phyloP scores from a whole-genome alignment of 805 yeast species.

The Candida sanyiensis region DNA sequence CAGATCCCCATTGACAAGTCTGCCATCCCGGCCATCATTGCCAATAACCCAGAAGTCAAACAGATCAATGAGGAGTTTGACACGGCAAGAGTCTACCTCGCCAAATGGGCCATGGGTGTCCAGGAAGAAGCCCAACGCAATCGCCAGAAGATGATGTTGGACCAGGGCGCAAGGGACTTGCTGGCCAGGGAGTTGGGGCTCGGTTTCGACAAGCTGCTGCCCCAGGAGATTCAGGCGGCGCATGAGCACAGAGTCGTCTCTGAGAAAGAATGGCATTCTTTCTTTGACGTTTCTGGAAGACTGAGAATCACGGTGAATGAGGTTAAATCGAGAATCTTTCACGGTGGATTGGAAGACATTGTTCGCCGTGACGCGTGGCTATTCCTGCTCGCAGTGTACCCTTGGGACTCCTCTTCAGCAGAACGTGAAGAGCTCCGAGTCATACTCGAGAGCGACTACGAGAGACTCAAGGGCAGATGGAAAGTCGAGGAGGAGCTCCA shows the following conservation, averaged over 20 bases:
- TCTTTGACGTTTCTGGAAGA: slow-evolving; percentile 76
- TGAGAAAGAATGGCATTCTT: slow-evolving; percentile 73
- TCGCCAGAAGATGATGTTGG: slow-evolving; percentile 46
- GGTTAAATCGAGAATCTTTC: slow-evolving; percentile 78
- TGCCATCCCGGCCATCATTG: slow-evolving; percentile 50
- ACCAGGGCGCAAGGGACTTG: slow-evolving; percentile 50
- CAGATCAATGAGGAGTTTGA: slow-evolving; percentile 86
- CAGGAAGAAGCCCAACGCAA: slow-evolving; percentile 79
- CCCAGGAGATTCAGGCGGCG: slow-evolving; percentile 52
- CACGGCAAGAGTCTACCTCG: slow-evolving; percentile 84
- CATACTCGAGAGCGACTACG: slow-evolving; percentile 55
- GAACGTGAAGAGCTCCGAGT: slow-evolving; percentile 59
- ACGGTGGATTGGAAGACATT: slow-evolving; percentile 67
- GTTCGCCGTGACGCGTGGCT: slow-evolving; percentile 79
- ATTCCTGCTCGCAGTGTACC: slow-evolving; percentile 73
- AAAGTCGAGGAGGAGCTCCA: slow-evolving; percentile 48
- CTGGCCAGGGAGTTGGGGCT: slow-evolving; percentile 58
- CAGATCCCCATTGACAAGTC: slow-evolving; percentile 46
- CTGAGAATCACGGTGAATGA: slow-evolving; percentile 67
- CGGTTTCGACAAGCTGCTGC: slow-evolving; percentile 46
- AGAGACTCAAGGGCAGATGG: slow-evolving; percentile 68
- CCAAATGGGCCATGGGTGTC: slow-evolving; percentile 94
- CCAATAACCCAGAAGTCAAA: slow-evolving; percentile 73
- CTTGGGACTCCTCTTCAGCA: slow-evolving; percentile 76
- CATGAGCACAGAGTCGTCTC: slow-evolving; percentile 63